Conservation (phyloP, 306 rosid genomes). For the Crataegus laevigata region DNA sequence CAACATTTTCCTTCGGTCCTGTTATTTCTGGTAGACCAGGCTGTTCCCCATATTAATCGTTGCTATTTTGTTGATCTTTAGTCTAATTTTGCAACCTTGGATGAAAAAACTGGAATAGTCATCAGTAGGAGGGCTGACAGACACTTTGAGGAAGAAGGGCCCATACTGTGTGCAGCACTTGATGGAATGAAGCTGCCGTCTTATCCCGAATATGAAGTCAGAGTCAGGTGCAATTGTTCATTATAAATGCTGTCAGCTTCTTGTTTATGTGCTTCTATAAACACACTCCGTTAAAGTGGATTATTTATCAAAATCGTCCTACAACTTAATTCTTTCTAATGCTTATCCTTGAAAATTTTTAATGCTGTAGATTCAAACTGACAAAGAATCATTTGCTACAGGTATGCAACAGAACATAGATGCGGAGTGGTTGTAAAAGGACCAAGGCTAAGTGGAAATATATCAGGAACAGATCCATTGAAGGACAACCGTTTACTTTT, state of each 20-base stretch:
- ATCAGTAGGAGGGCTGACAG: conserved; percentile 90
- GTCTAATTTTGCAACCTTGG: conserved; percentile 93
- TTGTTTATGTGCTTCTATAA: conserved; percentile 10
- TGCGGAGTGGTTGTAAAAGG: conserved; percentile 97
- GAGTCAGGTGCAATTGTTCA: conserved; percentile 72
- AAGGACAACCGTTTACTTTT: conserved; percentile 87
- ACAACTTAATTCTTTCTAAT: background rate
- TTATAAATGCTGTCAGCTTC: conserved; percentile 12
- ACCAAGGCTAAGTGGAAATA: conserved; percentile 83
- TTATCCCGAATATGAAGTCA: conserved; percentile 85
- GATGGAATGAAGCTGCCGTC: conserved; percentile 88
- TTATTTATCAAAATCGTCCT: background rate
- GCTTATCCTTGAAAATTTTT: background rate
- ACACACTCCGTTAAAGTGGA: background rate
- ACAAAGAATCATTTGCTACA: conserved; percentile 15
- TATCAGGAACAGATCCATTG: conserved; percentile 91
- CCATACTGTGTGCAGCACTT: conserved; percentile 78
- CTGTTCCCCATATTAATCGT: conserved; percentile 5
- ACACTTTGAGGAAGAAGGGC: conserved; percentile 96
- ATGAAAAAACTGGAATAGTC: conserved; percentile 75
- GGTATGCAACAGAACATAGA: conserved; percentile 98
- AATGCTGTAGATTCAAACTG: background rate
- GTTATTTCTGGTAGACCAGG: background rate
- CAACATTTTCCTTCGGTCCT: background rate
- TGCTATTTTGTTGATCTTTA: conserved; percentile 23